These are phyloP conservation scores for Ophiocordyceps sinensis DNA, from an alignment of 2,329 filamentous ascomycete species.

Conservation along the genomic window DNA sequence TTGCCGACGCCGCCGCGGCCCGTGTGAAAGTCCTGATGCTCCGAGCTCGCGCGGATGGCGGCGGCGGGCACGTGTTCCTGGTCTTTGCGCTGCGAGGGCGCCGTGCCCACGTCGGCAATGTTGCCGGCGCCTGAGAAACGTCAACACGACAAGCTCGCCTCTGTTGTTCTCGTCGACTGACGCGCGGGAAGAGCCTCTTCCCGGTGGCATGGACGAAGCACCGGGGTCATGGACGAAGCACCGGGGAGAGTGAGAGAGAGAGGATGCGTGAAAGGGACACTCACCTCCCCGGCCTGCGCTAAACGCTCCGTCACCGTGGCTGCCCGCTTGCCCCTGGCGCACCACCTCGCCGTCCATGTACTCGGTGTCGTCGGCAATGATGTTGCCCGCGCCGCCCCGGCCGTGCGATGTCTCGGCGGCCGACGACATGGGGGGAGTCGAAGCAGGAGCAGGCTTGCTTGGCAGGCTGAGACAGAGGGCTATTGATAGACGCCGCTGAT, in stretches of 20 bases:
- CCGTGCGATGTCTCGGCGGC: conserved; percentile 41
- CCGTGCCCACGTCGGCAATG: conserved; percentile 34
- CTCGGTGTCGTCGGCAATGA: conserved; percentile 39
- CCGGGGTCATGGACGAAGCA: background rate
- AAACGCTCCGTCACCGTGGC: conserved; percentile 42
- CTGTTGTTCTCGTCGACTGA: too few relatives aligned
- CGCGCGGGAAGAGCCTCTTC: too few relatives aligned
- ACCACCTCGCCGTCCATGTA: conserved; percentile 51
- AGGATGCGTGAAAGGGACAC: too few relatives aligned
- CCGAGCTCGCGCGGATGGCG: conserved; percentile 32
- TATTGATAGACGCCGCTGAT: too few relatives aligned
- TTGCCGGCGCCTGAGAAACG: conserved; percentile 46
- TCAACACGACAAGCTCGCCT: too few relatives aligned
- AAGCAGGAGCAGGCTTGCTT: background rate
- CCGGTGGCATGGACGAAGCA: background rate
- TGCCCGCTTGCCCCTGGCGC: conserved; percentile 36
- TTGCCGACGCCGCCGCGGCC: conserved; percentile 48
- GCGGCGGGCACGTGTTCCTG: conserved; percentile 36
- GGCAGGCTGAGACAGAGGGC: too few relatives aligned
- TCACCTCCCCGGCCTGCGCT: conserved; percentile 46
- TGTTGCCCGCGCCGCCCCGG: conserved; percentile 48
- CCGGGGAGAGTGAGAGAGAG: too few relatives aligned
- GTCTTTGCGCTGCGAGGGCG: conserved; percentile 28
- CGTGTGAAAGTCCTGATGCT: conserved; percentile 37
- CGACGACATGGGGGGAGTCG: conserved; percentile 10